Conservation (phyloP, 768 basidiomycete species). For the Amanita pseudoporphyria region DNA sequence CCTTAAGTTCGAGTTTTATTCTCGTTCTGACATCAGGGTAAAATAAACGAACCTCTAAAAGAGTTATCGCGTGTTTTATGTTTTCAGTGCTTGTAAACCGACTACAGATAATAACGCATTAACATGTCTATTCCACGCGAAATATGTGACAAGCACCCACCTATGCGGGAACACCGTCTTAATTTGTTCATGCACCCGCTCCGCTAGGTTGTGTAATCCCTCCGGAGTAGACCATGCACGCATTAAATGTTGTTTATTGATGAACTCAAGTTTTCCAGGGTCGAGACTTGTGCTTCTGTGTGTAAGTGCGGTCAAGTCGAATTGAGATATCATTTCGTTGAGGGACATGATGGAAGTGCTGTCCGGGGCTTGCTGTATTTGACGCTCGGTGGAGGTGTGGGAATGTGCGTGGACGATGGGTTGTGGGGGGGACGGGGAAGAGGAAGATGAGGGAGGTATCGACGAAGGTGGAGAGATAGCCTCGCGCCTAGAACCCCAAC, state of each 20-base stretch:
- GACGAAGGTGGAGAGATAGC: conserved; percentile 14
- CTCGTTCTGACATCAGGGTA: conserved; percentile 1
- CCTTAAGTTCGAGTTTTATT: conserved; percentile 27
- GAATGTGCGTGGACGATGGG: conserved; percentile 8
- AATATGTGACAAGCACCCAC: background rate
- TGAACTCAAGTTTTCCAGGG: conserved; percentile 66
- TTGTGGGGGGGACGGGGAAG: background rate
- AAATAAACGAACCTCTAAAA: conserved; percentile 38
- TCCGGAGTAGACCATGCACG: conserved; percentile 38
- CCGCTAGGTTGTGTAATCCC: conserved; percentile 44
- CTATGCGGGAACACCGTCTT: conserved; percentile 34
- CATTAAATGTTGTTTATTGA: conserved; percentile 84
- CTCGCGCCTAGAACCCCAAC: conserved; percentile 67
- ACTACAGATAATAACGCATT: conserved; percentile 17
- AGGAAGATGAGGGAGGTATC: background rate
- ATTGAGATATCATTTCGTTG: conserved; percentile 60
- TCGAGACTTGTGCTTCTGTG: conserved; percentile 82
- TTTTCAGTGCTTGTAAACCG: conserved; percentile 43
- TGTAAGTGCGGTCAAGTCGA: conserved; percentile 68
- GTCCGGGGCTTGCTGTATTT: conserved; percentile 40
- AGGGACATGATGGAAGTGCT: conserved; percentile 55
- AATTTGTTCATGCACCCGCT: conserved; percentile 42
- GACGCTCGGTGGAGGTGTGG: conserved; percentile 10
- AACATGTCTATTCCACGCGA: background rate
- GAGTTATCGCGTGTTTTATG: conserved; percentile 52